Conservation (phyloP, 129 eudicot species). For the Helianthus tuberosus region DNA sequence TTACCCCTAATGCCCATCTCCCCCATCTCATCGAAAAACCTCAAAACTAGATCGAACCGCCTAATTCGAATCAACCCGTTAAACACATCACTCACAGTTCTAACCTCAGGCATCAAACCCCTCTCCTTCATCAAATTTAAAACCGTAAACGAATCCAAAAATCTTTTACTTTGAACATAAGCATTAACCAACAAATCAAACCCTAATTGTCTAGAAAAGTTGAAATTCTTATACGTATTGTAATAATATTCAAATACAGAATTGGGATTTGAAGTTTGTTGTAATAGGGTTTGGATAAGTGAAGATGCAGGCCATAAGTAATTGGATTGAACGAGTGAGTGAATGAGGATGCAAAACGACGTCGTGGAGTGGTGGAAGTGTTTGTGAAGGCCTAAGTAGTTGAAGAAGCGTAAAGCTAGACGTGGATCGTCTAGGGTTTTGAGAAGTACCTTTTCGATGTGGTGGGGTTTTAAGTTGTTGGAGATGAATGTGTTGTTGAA, state of each 20-base stretch:
- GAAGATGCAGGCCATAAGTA: slow-evolving; percentile 92
- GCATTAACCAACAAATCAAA: slow-evolving; percentile 74
- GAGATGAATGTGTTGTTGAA: slow-evolving; percentile 46
- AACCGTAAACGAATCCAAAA: slow-evolving; percentile 57
- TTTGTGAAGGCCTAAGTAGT: slow-evolving; percentile 76
- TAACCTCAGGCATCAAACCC: slow-evolving; percentile 59
- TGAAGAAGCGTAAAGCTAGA: slow-evolving; percentile 87
- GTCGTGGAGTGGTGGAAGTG: slow-evolving; percentile 71
- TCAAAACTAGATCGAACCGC: slow-evolving; percentile 53
- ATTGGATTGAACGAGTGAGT: slow-evolving; percentile 56
- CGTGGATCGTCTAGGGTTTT: slow-evolving; percentile 58
- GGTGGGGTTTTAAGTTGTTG: slow-evolving; percentile 51
- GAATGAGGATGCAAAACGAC: slow-evolving; percentile 82
- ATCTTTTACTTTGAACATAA: slow-evolving; percentile 51
- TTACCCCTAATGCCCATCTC: slow-evolving; percentile 48
- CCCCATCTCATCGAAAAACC: slow-evolving; percentile 50
- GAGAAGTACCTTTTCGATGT: slow-evolving; percentile 63
- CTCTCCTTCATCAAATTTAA: slow-evolving; percentile 54
- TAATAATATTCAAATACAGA: slow-evolving; percentile 40
- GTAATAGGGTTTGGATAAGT: slow-evolving; percentile 59
- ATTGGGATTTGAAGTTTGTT: slow-evolving; percentile 34
- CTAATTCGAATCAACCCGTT: slow-evolving; percentile 62
- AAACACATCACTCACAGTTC: slow-evolving; percentile 83
- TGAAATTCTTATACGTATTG: slow-evolving; percentile 35
- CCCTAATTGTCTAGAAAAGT: slow-evolving; percentile 44